Conservation (phyloP, 2,329 filamentous ascomycete species). For the Fusarium sp. region DNA sequence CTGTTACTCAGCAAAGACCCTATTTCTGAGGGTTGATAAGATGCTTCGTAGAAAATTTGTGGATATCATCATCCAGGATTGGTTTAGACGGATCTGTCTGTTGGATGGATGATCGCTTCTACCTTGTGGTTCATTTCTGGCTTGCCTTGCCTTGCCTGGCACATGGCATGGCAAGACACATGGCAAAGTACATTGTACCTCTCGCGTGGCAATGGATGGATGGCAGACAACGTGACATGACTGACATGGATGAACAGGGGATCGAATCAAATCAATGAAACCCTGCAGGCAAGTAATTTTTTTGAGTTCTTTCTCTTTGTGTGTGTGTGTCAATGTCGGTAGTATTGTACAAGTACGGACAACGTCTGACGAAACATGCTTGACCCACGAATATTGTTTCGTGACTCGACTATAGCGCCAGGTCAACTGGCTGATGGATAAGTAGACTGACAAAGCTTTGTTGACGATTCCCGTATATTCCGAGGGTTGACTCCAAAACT, state of each 20-base stretch:
- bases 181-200: slow-evolving; percentile 48
- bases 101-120: slow-evolving; percentile 37
- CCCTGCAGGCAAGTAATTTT: slow-evolving; percentile 27
- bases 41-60: slow-evolving; percentile 32
- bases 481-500: slow-evolving; percentile 2
- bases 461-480: slow-evolving; percentile 4
- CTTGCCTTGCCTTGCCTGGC: not conserved
- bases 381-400: slow-evolving; percentile 15
- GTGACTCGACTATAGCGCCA: slow-evolving; percentile 1
- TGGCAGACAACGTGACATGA: slow-evolving; percentile 8
- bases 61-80: slow-evolving; percentile 38
- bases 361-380: slow-evolving; percentile 1
- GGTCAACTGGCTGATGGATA: not conserved
- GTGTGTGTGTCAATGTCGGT: not conserved
- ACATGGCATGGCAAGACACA: slow-evolving; percentile 39
- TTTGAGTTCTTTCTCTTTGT: not conserved
- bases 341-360: not conserved
- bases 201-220: slow-evolving; percentile 20
- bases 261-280: slow-evolving; percentile 27
- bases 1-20: slow-evolving; percentile 3
- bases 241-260: slow-evolving; percentile 14
- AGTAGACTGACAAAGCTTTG: not conserved
- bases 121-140: slow-evolving; percentile 25
- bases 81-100: slow-evolving; percentile 43
- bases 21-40: slow-evolving; percentile 17